Conservation (phyloP, 108 stramenopile genomes). For the Nitzschia putrida region DNA sequence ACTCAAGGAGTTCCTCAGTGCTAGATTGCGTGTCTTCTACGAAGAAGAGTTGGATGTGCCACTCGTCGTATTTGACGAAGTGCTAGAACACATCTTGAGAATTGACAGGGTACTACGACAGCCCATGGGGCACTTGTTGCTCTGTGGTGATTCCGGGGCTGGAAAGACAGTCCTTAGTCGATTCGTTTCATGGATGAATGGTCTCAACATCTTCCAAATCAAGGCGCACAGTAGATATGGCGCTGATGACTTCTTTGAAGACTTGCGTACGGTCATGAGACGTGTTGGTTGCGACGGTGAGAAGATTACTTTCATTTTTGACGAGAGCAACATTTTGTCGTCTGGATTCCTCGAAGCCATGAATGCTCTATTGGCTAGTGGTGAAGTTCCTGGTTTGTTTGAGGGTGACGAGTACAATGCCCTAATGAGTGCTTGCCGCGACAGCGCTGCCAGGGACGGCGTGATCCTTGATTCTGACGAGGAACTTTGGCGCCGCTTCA, state of each 20-base stretch:
- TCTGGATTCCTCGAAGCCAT: slow-evolving; percentile 98
- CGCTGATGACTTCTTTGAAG: slow-evolving; percentile 95
- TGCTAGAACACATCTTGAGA: slow-evolving; percentile 87
- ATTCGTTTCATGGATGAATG: slow-evolving; percentile 95
- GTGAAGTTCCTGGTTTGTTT: slow-evolving; percentile 99
- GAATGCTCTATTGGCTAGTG: slow-evolving; percentile 98
- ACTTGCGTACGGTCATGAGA: slow-evolving; percentile 90
- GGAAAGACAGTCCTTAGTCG: slow-evolving; percentile 80
- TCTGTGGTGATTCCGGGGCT: slow-evolving; percentile 96
- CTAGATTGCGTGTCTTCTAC: slow-evolving; percentile 92
- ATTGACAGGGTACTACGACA: slow-evolving; percentile 90
- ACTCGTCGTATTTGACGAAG: slow-evolving; percentile 97
- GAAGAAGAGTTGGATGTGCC: slow-evolving; percentile 98
- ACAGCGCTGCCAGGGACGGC: slow-evolving; percentile 82
- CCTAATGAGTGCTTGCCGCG: slow-evolving; percentile 90
- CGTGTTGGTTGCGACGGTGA: slow-evolving; percentile 96
- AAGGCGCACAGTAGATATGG: slow-evolving; percentile 90
- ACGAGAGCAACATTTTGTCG: slow-evolving; percentile 92
- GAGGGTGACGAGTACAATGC: slow-evolving; percentile 95
- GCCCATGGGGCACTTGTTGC: slow-evolving; percentile 86
- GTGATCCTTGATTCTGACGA: slow-evolving; percentile 93
- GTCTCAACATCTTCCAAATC: slow-evolving; percentile 94
- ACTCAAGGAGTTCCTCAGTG: slow-evolving; percentile 84
- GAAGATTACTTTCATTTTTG: slow-evolving; percentile 97
- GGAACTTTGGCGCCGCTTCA: slow-evolving; percentile 91